phyloP scores from a whole-genome alignment of 1,139 yeast genomes.

The Sugiyamaella japonica region DNA sequence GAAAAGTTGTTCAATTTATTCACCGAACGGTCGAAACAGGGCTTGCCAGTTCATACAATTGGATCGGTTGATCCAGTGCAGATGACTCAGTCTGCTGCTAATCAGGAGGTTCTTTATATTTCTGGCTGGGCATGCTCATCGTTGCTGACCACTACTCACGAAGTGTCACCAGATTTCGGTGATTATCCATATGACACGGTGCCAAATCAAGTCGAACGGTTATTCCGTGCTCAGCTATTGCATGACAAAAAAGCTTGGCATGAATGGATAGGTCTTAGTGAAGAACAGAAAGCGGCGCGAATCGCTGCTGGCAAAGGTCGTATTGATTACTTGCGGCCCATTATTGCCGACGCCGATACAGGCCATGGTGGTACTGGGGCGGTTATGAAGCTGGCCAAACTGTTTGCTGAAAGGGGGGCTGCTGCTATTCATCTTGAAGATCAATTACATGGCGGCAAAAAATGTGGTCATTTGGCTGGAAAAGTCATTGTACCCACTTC shows the following conservation, averaged over 20 bases:
- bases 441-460: constrained; percentile 64
- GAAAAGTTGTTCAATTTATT: constrained; percentile 51
- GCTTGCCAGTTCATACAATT: constrained; percentile 55
- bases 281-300: constrained; percentile 35
- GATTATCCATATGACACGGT: constrained; percentile 68
- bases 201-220: constrained; percentile 61
- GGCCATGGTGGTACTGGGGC: constrained; percentile 70
- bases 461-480: constrained; percentile 65
- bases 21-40: constrained; percentile 45
- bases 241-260: constrained; percentile 57
- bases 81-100: constrained; percentile 56
- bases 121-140: constrained; percentile 65
- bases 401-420: constrained; percentile 65
- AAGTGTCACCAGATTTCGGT: constrained; percentile 61
- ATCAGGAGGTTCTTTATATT: constrained; percentile 57
- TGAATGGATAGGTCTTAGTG: constrained; percentile 44
- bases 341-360: constrained; percentile 67
- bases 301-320: constrained; percentile 35
- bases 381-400: constrained; percentile 61
- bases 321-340: constrained; percentile 58
- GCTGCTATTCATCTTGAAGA: constrained; percentile 66
- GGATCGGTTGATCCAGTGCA: constrained; percentile 67
- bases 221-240: constrained; percentile 58
- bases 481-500: constrained; percentile 63
- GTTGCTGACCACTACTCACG: constrained; percentile 56